These are phyloP conservation scores for Crithidia brevicula DNA, from an alignment of 208 protist species.

Conservation along the genomic window DNA sequence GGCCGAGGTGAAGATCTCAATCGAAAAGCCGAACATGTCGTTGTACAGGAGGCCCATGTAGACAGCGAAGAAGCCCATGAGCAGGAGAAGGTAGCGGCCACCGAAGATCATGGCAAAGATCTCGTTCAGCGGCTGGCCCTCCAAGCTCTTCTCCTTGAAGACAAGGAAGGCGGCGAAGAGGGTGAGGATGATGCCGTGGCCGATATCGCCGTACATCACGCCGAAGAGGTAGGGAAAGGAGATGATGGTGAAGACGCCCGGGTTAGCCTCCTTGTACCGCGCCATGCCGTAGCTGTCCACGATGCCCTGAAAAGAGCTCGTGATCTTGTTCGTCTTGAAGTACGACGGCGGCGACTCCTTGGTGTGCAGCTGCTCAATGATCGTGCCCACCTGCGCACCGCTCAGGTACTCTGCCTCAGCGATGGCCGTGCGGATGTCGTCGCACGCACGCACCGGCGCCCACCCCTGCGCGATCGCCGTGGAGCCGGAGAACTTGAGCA, in stretches of 20 bases:
- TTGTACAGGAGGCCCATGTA: conserved; percentile 99
- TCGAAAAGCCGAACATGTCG: conserved; percentile 92
- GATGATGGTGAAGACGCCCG: conserved; percentile 96
- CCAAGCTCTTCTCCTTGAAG: conserved; percentile 79
- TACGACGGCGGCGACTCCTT: conserved; percentile 96
- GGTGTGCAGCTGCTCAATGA: conserved; percentile 92
- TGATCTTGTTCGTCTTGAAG: conserved; percentile 97
- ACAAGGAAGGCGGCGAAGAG: conserved; percentile 83
- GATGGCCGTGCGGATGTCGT: conserved; percentile 80
- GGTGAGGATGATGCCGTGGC: conserved; percentile 97
- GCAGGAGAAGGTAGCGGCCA: conserved; percentile 95
- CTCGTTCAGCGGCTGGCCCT: conserved; percentile 78
- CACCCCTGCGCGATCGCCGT: conserved; percentile 95
- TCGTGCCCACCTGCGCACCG: conserved; percentile 90
- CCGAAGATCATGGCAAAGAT: conserved; percentile 82
- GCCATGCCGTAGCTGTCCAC: conserved; percentile 98
- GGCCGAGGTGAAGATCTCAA: conserved; percentile 84
- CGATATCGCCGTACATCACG: conserved; percentile 99
- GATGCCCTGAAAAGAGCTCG: conserved; percentile 96
- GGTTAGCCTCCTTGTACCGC: conserved; percentile 93
- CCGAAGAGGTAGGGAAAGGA: conserved; percentile 99
- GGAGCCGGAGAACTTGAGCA: conserved; percentile 93
- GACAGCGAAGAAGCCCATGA: conserved; percentile 97
- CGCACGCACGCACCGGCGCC: conserved; percentile 80
- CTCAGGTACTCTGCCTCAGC: conserved; percentile 73